Percentiles rank a stretch among this genome's conserved stretches.
Conservation (phyloP, 2,329 filamentous ascomycete genomes). For the Sporothrix protearum region DNA sequence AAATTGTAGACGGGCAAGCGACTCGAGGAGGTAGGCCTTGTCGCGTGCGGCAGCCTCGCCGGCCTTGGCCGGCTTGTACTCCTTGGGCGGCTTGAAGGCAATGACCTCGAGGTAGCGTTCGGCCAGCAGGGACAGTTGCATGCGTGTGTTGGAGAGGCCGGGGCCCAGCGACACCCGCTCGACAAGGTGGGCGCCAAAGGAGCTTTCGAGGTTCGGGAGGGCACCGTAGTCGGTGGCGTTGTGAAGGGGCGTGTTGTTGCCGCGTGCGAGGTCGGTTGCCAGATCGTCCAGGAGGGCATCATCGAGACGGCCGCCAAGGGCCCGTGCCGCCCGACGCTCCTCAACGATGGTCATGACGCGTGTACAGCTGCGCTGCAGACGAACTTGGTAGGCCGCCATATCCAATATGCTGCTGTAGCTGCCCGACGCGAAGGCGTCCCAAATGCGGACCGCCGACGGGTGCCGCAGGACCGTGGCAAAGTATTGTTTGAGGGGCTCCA, state of each 20-base stretch:
- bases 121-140: conserved; percentile 47
- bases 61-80: conserved; percentile 47
- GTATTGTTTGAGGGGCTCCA: conserved; percentile 44
- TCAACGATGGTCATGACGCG: conserved; percentile 52
- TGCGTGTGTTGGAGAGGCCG: conserved; percentile 46
- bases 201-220: conserved; percentile 47
- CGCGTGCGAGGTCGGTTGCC: conserved; percentile 40
- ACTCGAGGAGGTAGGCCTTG: conserved; percentile 44
- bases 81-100: conserved; percentile 46
- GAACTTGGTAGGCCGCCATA: conserved; percentile 45
- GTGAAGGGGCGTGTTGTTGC: conserved; percentile 39
- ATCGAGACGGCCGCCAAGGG: conserved; percentile 41
- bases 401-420: conserved; percentile 51
- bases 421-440: conserved; percentile 48
- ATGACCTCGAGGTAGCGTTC: conserved; percentile 53
- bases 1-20: conserved; percentile 42
- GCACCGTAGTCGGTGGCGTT: conserved; percentile 52
- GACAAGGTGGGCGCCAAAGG: conserved; percentile 40
- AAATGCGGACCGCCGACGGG: conserved; percentile 41
- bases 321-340: conserved; percentile 45
- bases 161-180: conserved; percentile 50
- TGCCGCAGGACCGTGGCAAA: conserved; percentile 44
- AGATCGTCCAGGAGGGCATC: conserved; percentile 42
- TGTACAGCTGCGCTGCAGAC: conserved; percentile 49
- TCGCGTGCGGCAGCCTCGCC: conserved; percentile 41